phyloP scores from a whole-genome alignment of 352 stramenopile species.

The Lagenidium sp. region DNA sequence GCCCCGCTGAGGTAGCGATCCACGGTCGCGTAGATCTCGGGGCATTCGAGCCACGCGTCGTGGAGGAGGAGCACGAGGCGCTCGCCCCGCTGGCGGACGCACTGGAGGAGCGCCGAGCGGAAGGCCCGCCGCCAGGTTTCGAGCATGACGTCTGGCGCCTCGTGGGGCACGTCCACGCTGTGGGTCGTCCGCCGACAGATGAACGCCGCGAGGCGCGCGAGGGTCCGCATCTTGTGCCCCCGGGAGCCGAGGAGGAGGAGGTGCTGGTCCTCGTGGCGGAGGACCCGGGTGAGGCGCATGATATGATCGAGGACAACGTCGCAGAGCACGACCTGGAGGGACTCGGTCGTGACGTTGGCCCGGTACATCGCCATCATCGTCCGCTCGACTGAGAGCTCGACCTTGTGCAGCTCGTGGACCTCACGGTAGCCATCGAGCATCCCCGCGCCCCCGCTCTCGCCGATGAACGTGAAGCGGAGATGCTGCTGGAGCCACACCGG shows the following conservation, averaged over 20 bases:
- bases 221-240: conserved; percentile 39
- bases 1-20: conserved; percentile 37
- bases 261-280: conserved; percentile 24
- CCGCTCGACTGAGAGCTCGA: conserved; percentile 40
- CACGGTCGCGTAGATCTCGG: conserved; percentile 27
- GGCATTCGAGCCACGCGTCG: conserved; percentile 19
- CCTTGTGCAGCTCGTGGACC: conserved; percentile 35
- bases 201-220: conserved; percentile 40
- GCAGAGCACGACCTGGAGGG: conserved; percentile 44
- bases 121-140: conserved; percentile 24
- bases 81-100: conserved; percentile 23
- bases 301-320: conserved; percentile 45
- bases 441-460: conserved; percentile 22
- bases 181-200: conserved; percentile 32
- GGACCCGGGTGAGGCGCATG: conserved; percentile 32
- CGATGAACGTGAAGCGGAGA: conserved; percentile 46
- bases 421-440: conserved; percentile 49
- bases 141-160: not conserved
- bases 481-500: conserved; percentile 34
- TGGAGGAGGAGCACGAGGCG: conserved; percentile 51
- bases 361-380: conserved; percentile 51
- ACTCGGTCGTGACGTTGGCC: conserved; percentile 15
- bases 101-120: conserved; percentile 29
- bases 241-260: conserved; percentile 33
- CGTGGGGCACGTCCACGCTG: conserved; percentile 17